Evolutionary conservation across 208 protist species (phyloP).

Genomic region (Naegleria lovaniensis): DNA sequence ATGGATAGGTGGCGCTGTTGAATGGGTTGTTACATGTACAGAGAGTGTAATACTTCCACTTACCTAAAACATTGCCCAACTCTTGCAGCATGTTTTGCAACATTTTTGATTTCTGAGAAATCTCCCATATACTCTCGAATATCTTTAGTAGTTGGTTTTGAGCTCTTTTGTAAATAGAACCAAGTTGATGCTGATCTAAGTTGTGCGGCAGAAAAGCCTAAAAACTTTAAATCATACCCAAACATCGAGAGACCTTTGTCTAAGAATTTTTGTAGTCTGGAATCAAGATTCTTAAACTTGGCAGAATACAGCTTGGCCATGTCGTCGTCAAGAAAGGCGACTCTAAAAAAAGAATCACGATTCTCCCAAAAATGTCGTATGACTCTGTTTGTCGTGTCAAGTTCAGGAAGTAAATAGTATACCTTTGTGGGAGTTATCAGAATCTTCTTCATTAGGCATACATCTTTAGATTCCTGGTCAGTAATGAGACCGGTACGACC

Average conservation of each 20-base stretch:
- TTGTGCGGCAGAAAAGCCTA: background rate
- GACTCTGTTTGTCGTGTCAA: background rate
- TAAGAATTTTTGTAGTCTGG: background rate
- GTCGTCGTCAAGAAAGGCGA: background rate
- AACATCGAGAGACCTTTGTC: background rate
- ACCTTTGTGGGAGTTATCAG: background rate
- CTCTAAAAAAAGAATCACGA: background rate
- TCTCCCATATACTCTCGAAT: background rate
- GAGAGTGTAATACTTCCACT: background rate
- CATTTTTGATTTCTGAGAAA: background rate
- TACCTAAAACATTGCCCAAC: background rate
- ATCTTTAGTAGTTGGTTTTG: background rate
- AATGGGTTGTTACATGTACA: too few species aligned
- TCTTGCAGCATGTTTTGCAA: background rate
- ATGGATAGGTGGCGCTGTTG: background rate
- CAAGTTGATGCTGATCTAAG: background rate
- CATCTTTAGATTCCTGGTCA: background rate
- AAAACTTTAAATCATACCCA: background rate
- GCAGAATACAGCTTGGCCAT: background rate
- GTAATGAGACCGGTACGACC: too few species aligned
- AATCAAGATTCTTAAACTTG: background rate
- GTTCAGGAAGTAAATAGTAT: background rate
- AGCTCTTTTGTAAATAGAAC: background rate
- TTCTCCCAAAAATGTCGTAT: background rate
- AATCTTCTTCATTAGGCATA: background rate